These are phyloP conservation scores for Stagonosporopsis chrysanthemi DNA, from an alignment of 2,329 filamentous ascomycete genomes.

Conservation along the genomic window DNA sequence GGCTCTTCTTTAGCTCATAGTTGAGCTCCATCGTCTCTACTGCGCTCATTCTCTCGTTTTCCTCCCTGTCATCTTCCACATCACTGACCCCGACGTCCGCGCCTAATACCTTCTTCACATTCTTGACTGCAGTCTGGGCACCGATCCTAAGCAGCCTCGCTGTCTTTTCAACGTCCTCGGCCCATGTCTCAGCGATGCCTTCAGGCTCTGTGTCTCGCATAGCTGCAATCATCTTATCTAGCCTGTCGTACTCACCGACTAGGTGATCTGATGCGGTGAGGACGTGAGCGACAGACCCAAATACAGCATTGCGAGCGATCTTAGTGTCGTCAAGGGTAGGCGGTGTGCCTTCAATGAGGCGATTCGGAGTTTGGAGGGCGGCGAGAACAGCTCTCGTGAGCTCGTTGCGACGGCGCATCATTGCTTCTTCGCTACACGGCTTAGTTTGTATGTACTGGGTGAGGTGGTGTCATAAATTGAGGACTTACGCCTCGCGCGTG, in stretches of 20 bases:
- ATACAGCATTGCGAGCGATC: slow-evolving; percentile 26
- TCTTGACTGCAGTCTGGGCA: slow-evolving; percentile 37
- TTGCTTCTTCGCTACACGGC: slow-evolving; percentile 24
- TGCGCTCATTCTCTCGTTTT: slow-evolving; percentile 12
- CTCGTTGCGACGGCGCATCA: slow-evolving; percentile 30
- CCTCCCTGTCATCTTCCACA: slow-evolving; percentile 5
- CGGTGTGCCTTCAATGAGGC: background rate
- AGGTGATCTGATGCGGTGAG: slow-evolving; percentile 29
- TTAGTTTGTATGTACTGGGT: background rate
- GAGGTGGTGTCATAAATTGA: background rate
- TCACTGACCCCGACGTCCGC: slow-evolving; percentile 12
- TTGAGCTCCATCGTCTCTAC: slow-evolving; percentile 21
- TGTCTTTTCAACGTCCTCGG: slow-evolving; percentile 33
- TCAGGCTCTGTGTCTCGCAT: slow-evolving; percentile 26
- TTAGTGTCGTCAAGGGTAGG: slow-evolving; percentile 23
- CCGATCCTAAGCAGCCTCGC: slow-evolving; percentile 35
- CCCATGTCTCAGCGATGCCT: slow-evolving; percentile 31
- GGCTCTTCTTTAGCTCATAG: slow-evolving; percentile 32
- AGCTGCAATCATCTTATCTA: slow-evolving; percentile 32
- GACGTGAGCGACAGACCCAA: slow-evolving; percentile 21
- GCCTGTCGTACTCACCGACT: slow-evolving; percentile 32
- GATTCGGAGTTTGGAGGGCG: slow-evolving; percentile 29
- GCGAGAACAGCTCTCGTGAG: slow-evolving; percentile 27
- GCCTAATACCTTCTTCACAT: slow-evolving; percentile 40
- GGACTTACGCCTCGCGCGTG: slow-evolving; percentile 31